phyloP scores from a whole-genome alignment of 305 asterid species.

The Rubia occidens region DNA sequence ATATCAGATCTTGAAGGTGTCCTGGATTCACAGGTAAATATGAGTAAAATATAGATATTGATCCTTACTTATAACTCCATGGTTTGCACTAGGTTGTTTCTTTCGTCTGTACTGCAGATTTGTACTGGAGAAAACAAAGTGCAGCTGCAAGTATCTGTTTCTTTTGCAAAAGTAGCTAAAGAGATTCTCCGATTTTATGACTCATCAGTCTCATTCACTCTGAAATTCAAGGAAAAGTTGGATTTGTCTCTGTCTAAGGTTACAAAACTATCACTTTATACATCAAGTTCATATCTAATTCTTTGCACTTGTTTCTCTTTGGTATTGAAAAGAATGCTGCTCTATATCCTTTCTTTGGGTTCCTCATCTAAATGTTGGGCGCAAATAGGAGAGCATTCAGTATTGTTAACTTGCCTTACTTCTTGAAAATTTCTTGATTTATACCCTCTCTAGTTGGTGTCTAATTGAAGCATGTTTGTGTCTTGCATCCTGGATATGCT shows the following conservation, averaged over 20 bases:
- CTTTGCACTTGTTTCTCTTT: not conserved
- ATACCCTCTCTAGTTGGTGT: not conserved
- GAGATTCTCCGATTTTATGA: conserved; percentile 44
- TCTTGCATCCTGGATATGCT: not conserved
- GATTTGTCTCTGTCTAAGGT: conserved; percentile 52
- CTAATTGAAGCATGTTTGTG: not conserved
- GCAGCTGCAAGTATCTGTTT: conserved; percentile 32
- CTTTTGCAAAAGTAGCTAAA: conserved; percentile 25
- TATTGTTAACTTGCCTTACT: not conserved
- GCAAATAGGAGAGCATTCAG: not conserved
- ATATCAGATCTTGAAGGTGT: conserved; percentile 59
- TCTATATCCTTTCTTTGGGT: not conserved
- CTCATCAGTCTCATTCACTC: conserved; percentile 29
- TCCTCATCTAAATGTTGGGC: not conserved
- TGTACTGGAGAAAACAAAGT: conserved; percentile 31
- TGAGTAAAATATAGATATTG: conserved; percentile 2
- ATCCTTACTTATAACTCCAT: not conserved
- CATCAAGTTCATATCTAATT: not conserved
- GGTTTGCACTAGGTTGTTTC: not conserved
- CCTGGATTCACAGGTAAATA: conserved; percentile 63
- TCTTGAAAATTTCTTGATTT: not conserved
- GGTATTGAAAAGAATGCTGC: not conserved
- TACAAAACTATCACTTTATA: conserved; percentile 10
- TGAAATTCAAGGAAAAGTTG: conserved; percentile 41
- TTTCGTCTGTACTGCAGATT: conserved; percentile 32